Evolutionary conservation across 495 filamentous ascomycete genomes (phyloP), one percentile per base, ranked within the genome.

Genomic region (Monascus purpureus): DNA sequence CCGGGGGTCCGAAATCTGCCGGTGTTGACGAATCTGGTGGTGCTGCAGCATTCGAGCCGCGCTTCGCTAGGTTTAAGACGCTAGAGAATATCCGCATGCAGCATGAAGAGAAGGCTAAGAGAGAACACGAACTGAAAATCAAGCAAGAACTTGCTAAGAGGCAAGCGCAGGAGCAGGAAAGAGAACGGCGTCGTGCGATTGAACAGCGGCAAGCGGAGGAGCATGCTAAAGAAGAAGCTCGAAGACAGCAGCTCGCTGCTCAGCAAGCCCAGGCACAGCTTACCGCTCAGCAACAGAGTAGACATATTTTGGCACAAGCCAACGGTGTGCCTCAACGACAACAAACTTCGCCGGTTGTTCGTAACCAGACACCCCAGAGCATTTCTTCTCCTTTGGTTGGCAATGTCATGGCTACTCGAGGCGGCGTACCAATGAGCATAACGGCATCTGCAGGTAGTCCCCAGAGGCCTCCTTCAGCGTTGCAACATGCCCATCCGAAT

Each of bases 51-150:
- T 93, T 88, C 45, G 80, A 93, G 43, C 82, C 85, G 27, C 70
- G 77, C 4, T 96, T 96, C 50, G 84, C 88, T 32, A 67, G 78
- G 8, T 95, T 93, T 61, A 94, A 95, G 59, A 68, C 80, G 1
- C 67, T 99, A 15, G 82, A 82, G 23, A 77, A 80, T 23, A 93
- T 99, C 45, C 81, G 77, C 41, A 65, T 69, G 38, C 71, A 78
- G 33, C 77, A 81, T 29, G 75, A 77, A 35, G 85, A 92, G 45
- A 75, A 71, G 43, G 57, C 55, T 13, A 63, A 63, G 36, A 72
- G 70, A 20, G 77, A 76, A 28, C 60, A 65, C 11, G 76, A 82
- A 36, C 68, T 72, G 29, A 80, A 82, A 52, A 63, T 73, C 32
- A 63, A 77, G 17, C 53, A 63, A 16, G 59, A 65, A 23, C 27